phyloP scores from a whole-genome alignment of 2,329 filamentous ascomycete genomes.

The Nannizziopsis barbatae region DNA sequence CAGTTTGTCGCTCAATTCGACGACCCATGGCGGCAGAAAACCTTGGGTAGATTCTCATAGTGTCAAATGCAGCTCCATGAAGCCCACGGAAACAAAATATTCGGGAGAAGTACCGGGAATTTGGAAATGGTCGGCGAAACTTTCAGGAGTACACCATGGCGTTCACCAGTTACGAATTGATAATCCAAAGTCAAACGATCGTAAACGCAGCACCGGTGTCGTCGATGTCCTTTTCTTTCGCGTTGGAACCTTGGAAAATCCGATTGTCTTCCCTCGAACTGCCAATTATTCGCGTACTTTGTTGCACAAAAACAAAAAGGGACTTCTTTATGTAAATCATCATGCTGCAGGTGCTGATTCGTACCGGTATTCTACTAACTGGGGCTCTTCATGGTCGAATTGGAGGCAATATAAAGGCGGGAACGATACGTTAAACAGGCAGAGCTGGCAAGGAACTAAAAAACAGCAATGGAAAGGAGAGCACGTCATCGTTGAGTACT shows the following conservation, averaged over 20 bases:
- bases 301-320: slow-evolving; percentile 33
- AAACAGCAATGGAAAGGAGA: slow-evolving; percentile 50
- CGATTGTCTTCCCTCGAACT: slow-evolving; percentile 42
- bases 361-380: slow-evolving; percentile 53
- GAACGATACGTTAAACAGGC: slow-evolving; percentile 38
- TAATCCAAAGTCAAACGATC: slow-evolving; percentile 40
- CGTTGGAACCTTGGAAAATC: slow-evolving; percentile 44
- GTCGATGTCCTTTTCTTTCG: slow-evolving; percentile 53
- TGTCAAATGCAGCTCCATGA: slow-evolving; percentile 37
- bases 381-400: slow-evolving; percentile 47
- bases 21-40: slow-evolving; percentile 37
- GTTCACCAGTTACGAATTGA: slow-evolving; percentile 48
- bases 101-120: slow-evolving; percentile 44
- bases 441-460: slow-evolving; percentile 49
- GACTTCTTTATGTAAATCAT: slow-evolving; percentile 44
- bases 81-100: slow-evolving; percentile 26
- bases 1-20: slow-evolving; percentile 44
- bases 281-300: slow-evolving; percentile 46
- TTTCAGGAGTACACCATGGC: slow-evolving; percentile 49
- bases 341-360: slow-evolving; percentile 50
- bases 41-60: slow-evolving; percentile 37
- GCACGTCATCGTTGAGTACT: slow-evolving; percentile 54
- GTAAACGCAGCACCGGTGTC: slow-evolving; percentile 32
- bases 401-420: slow-evolving; percentile 48
- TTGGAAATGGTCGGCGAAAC: slow-evolving; percentile 44